Conservation (phyloP, 208 protist species). For the Kentomonas sorsogonicus region DNA sequence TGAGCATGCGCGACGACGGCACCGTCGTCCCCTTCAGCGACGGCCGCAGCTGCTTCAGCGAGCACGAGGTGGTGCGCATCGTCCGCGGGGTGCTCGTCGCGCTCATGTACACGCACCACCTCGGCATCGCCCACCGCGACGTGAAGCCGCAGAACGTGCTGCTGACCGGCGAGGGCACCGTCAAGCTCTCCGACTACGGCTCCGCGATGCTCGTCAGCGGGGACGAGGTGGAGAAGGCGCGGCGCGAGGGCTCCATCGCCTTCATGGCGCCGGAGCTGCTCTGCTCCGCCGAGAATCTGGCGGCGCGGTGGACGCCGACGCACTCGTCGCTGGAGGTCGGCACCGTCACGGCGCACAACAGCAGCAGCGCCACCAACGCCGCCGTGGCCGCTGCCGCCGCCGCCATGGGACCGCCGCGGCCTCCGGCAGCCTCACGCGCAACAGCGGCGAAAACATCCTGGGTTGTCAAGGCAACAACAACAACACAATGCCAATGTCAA, state of each 20-base stretch:
- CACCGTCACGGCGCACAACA: not conserved
- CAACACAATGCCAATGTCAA: too few relatives aligned
- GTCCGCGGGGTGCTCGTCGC: conserved; percentile 34
- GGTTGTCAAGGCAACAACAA: too few relatives aligned
- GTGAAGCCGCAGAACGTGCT: conserved; percentile 78
- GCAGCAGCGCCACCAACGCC: too few relatives aligned
- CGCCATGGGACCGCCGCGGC: too few relatives aligned
- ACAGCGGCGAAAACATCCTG: too few relatives aligned
- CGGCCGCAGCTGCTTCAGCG: conserved; percentile 21
- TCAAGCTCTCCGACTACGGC: conserved; percentile 77
- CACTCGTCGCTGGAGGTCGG: conserved; percentile 11
- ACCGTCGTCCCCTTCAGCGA: conserved; percentile 29
- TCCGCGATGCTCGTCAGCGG: conserved; percentile 48
- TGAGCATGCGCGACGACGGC: conserved; percentile 38
- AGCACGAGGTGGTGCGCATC: conserved; percentile 22
- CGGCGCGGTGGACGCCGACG: conserved; percentile 21
- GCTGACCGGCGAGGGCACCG: conserved; percentile 37
- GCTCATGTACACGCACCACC: conserved; percentile 41
- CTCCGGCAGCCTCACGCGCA: too few relatives aligned
- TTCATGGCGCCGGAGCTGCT: conserved; percentile 76
- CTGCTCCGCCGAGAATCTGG: conserved; percentile 22
- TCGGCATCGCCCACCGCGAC: conserved; percentile 65
- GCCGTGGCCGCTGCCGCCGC: not conserved
- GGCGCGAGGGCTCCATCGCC: conserved; percentile 53
- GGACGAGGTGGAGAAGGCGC: conserved; percentile 18